Percentiles rank a stretch among this genome's conserved stretches.
Conservation (phyloP, 2,329 filamentous ascomycete genomes). For the Venturia carpophila region DNA sequence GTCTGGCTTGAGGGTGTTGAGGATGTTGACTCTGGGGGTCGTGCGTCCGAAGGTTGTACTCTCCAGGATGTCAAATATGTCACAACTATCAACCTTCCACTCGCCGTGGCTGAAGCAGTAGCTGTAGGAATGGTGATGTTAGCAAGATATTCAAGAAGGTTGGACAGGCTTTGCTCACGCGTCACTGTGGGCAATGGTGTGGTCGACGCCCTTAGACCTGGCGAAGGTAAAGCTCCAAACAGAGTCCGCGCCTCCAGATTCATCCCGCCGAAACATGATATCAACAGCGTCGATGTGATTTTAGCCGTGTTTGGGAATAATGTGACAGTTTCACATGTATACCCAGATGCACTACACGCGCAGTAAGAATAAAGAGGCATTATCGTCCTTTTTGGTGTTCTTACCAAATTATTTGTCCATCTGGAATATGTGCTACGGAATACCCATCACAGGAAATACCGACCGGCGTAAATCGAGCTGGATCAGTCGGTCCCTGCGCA, state of each 20-base stretch:
- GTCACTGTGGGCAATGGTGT: not conserved
- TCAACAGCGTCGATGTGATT: not conserved
- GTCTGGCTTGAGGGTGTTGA: too few relatives aligned
- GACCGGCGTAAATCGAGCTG: too few relatives aligned
- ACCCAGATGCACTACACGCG: not conserved
- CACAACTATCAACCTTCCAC: too few relatives aligned
- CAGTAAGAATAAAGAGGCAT: not conserved
- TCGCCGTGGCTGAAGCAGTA: not conserved
- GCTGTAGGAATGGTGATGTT: not conserved
- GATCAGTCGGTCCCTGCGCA: too few relatives aligned
- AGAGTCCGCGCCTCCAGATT: not conserved
- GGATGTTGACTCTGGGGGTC: too few relatives aligned
- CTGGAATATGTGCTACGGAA: too few relatives aligned
- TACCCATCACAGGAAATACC: too few relatives aligned
- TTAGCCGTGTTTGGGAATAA: not conserved
- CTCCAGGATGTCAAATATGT: too few relatives aligned
- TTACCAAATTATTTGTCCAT: too few relatives aligned
- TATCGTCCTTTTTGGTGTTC: too few relatives aligned
- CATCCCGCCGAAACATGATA: not conserved
- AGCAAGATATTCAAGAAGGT: not conserved
- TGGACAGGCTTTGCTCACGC: not conserved
- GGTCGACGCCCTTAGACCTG: not conserved
- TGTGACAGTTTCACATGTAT: not conserved
- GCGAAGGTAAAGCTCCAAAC: not conserved
- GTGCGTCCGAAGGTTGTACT: too few relatives aligned